Evolutionary conservation across 495 filamentous ascomycete species (phyloP).

Genomic region (Hyphodiscus hymeniophilus): DNA sequence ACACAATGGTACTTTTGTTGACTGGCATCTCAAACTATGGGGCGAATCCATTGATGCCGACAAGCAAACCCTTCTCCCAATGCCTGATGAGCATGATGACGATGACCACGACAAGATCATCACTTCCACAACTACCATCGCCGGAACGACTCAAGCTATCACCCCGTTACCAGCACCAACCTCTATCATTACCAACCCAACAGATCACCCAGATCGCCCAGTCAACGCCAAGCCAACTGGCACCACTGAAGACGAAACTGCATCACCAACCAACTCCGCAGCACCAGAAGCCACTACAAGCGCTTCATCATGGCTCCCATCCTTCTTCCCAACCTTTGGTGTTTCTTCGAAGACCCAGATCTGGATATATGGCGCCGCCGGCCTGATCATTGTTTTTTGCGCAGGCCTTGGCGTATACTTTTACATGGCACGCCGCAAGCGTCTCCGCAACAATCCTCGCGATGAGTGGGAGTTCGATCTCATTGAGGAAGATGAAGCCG

Average conservation of each 20-base stretch:
- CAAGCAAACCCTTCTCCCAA: conserved; percentile 62
- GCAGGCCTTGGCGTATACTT: conserved; percentile 71
- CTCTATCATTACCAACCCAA: conserved; percentile 38
- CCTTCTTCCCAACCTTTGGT: conserved; percentile 92
- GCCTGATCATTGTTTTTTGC: conserved; percentile 80
- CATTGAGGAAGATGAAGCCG: conserved; percentile 73
- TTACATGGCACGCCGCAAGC: conserved; percentile 67
- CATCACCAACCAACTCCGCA: conserved; percentile 26
- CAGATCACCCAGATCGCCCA: conserved; percentile 73
- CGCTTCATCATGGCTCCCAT: conserved; percentile 64
- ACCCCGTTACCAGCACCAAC: conserved; percentile 36
- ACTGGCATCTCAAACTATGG: conserved; percentile 95
- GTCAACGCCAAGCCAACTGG: conserved; percentile 43
- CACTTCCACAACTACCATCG: conserved; percentile 34
- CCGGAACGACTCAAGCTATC: conserved; percentile 44
- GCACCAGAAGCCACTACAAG: conserved; percentile 33
- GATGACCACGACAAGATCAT: conserved; percentile 53
- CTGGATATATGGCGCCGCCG: conserved; percentile 89
- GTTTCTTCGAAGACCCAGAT: conserved; percentile 80
- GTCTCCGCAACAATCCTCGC: conserved; percentile 61
- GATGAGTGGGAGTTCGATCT: conserved; percentile 95
- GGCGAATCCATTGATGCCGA: conserved; percentile 73
- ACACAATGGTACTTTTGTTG: conserved; percentile 65
- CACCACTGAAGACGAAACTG: background rate
- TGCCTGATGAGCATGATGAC: conserved; percentile 80